Percentiles rank a stretch among this genome's conserved stretches.
phyloP scores from a whole-genome alignment of 495 filamentous ascomycete species.

The Lepidopterella palustris region DNA sequence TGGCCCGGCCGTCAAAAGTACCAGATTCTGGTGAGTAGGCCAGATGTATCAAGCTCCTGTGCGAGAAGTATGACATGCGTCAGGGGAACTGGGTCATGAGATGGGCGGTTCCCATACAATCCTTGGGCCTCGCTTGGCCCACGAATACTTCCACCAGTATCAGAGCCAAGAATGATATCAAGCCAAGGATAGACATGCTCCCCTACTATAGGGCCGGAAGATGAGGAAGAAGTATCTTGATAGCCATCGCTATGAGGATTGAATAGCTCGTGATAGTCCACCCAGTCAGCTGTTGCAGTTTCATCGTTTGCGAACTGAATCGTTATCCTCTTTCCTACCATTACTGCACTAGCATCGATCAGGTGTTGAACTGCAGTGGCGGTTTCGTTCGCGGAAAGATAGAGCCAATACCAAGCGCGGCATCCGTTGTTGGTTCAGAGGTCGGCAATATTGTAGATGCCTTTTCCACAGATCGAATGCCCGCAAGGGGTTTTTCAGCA shows the following conservation, averaged over 20 bases:
- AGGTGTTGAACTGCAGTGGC: conserved; percentile 48
- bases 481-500: conserved; percentile 32
- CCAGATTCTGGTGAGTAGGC: conserved; percentile 34
- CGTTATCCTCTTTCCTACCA: conserved; percentile 56
- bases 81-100: conserved; percentile 42
- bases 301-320: conserved; percentile 56
- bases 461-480: conserved; percentile 53
- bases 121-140: conserved; percentile 45
- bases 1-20: conserved; percentile 20
- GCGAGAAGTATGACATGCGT: conserved; percentile 43
- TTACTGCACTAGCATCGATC: conserved; percentile 52
- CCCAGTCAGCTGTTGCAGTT: conserved; percentile 47
- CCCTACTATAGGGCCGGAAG: conserved; percentile 30
- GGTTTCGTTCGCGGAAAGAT: conserved; percentile 42
- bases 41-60: conserved; percentile 44
- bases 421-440: conserved; percentile 50
- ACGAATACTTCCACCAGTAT: conserved; percentile 45
- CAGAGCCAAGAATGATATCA: conserved; percentile 33
- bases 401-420: conserved; percentile 50
- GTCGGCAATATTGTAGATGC: conserved; percentile 53
- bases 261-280: conserved; percentile 40
- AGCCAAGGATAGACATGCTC: conserved; percentile 33
- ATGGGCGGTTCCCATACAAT: conserved; percentile 46
- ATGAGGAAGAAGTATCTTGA: conserved; percentile 32
- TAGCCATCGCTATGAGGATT: conserved; percentile 37